Base-by-base conservation (phyloP, 345 rosid genomes). In the Lepidium africanum region DNA sequence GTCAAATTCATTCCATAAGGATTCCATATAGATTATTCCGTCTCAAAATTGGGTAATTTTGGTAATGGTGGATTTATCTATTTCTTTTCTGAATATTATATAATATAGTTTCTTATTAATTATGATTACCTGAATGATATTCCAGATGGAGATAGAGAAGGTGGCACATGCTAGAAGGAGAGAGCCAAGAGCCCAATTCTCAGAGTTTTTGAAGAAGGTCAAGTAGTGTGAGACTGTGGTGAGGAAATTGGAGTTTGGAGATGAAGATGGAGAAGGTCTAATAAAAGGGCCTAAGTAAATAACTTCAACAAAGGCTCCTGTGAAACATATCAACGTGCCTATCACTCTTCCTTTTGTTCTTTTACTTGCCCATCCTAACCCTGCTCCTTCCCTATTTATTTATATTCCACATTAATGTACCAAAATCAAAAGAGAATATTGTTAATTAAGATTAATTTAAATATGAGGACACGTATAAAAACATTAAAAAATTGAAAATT, bases 171-270 rank as follows among this genome's bases (percentile, higher is more conserved):
- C 92, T 1, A 91, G 86, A 70, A 91, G 72, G 10, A 81, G 27
- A 45, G 87, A 80, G n/a, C 94, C 97, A 15, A 86, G 82, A 51
- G 81, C 59, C 96, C 97, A 91, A 42, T 81, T 73, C 10, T 87
- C 85, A 10, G 91, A 76, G 43, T 67, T 41, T 7, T 68, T 75
- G 78, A 81, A 85, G 75, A 81, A 87, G 60, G 87, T 71, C 19
- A 87, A 67, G 55, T 78, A 79, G 5, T 67, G 79, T 30, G 79
- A 78, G 27, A 68, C 70, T 9, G 39, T 45, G 32, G 59, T 52
- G 63, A 77, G 83, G 7, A 64, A 77, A 17, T 59, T 59, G 14
- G 74, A 67, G 63, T 56, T 58, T 43, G 79, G 79, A 38, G 79
- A 70, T 25, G 80, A 73, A 39, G 78, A 53, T 6, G 81, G 63